These are phyloP conservation scores for Brasenia schreberi DNA, from an alignment of 164 flowering plant genomes.

Conservation along the genomic window DNA sequence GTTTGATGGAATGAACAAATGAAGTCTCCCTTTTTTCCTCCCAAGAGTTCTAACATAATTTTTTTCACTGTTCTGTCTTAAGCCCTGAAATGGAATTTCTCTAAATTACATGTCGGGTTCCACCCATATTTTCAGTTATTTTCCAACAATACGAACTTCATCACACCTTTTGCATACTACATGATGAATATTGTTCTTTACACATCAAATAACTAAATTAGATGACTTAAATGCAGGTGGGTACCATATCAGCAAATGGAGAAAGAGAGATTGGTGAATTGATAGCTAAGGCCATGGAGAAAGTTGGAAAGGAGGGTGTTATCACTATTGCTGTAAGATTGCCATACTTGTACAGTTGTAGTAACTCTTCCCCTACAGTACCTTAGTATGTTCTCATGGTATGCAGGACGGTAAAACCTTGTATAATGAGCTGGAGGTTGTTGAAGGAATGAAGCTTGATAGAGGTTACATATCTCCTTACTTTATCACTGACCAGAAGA, in stretches of 20 bases:
- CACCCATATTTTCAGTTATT: background rate
- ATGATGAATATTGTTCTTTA: background rate
- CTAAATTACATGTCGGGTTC: background rate
- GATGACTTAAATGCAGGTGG: conserved; percentile 71
- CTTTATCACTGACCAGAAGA: conserved; percentile 80
- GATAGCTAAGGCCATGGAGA: conserved; percentile 94
- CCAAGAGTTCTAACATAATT: background rate
- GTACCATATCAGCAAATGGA: conserved; percentile 90
- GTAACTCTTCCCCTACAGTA: background rate
- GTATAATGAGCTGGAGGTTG: conserved; percentile 86
- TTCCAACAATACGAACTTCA: background rate
- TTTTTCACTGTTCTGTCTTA: background rate
- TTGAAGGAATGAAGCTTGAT: conserved; percentile 97
- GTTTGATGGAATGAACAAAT: background rate
- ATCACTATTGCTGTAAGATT: conserved; percentile 68
- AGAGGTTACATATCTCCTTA: conserved; percentile 96
- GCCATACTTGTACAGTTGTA: background rate
- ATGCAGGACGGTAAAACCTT: conserved; percentile 92
- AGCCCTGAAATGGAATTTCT: no score
- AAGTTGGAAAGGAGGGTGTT: conserved; percentile 91
- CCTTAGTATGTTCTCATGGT: background rate
- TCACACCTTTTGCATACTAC: background rate
- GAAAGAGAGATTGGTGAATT: conserved; percentile 86
- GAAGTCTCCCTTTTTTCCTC: background rate
- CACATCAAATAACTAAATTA: conserved; percentile 77